Base-by-base conservation (phyloP, 2,329 filamentous ascomycete species). In the Trichophyton verrucosum region DNA sequence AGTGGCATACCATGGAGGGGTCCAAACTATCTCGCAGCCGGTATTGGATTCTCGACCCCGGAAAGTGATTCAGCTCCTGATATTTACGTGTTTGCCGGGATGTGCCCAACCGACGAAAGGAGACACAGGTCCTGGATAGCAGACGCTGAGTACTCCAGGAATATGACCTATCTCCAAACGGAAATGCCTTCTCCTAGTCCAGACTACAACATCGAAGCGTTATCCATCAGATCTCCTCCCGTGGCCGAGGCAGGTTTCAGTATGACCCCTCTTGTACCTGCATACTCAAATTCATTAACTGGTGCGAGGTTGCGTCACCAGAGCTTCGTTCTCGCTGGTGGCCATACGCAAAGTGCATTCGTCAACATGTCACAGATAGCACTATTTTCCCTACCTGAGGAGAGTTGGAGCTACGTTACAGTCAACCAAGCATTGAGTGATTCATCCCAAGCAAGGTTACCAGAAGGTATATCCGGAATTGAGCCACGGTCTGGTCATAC, bases 281-380 rank as follows among this genome's bases (percentile, higher is more conserved):
- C 87, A 0, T 85, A 84, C 65, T 85, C 86, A 20, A 87, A 88
- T 69, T 80, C 80, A 3, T 85, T 82, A 6, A 75, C 74, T 15
- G 85, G 82, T 2, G 78, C 79, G 2, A 77, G 86, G 46, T 86
- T 84, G 3, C 87, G 91, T 69, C 84, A 91, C 70, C 85, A 87
- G 64, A 86, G 86, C 66, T 92, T 89, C 65, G 83, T 96, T 11
- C 75, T 96, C 22, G 76, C 96, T 15, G 92, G 91, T 46, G 92
- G 92, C 0, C 91, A 96, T 70, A 95, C 91, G 0, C 79, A 84
- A 66, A 74, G 78, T 15, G 91, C 91, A 0, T 96, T 96, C 70
- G 86, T 96, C 75, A 95, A 96, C 72, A 96, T 95, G 87, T 95
- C 89, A 61, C 89, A 90, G 49, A 83, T 92, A 1, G 92, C 91